Evolutionary conservation across 2,329 filamentous ascomycete genomes (phyloP), one percentile per base, ranked within the genome.

Genomic region (Tolypocladium tundrense): DNA sequence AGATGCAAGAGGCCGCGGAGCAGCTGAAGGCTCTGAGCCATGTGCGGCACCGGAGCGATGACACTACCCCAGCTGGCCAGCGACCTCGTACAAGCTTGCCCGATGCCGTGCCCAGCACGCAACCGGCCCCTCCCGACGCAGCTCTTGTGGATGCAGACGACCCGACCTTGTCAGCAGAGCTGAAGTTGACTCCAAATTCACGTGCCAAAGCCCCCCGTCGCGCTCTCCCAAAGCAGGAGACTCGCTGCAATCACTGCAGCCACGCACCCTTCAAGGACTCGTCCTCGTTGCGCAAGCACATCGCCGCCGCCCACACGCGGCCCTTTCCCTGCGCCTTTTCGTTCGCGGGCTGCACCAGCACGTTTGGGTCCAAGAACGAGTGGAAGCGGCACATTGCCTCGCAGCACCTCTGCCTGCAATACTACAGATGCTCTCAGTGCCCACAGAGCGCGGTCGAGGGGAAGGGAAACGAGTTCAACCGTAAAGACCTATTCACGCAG

Each of bases 311-410:
- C 2, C 86, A 88, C 61, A 88, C 85, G 0, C 80, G 86, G 24
- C 86, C 87, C 0, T 97, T 97, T 65, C 85, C 87, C 0, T 99
- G 93, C 68, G 89, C 90, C 3, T 93, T 97, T 68, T 85, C 87
- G 1, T 87, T 87, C 65, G 95, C 93, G 45, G 90, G 89, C 21
- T 99, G 93, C 70, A 76, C 74, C 0, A 91, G 90, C 64, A 90
- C 86, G 0, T 97, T 97, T 70, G 86, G 87, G 1, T 93, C 90
- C 19, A 97, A 97, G 74, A 97, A 97, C 68, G 93, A 97, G 71
- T 99, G 93, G 93, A 97, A 97, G 72, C 84, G 93, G 4, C 94
- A 99, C 68, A 90, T 97, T 68, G 83, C 86, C 19, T 96, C 91
- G 0, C 91, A 97, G 65, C 94, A 99, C 73, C 81, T 99, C 27